Percentiles rank a stretch among this genome's conserved stretches.
Conservation (phyloP, 345 rosid species). For the Jatropha curcas region DNA sequence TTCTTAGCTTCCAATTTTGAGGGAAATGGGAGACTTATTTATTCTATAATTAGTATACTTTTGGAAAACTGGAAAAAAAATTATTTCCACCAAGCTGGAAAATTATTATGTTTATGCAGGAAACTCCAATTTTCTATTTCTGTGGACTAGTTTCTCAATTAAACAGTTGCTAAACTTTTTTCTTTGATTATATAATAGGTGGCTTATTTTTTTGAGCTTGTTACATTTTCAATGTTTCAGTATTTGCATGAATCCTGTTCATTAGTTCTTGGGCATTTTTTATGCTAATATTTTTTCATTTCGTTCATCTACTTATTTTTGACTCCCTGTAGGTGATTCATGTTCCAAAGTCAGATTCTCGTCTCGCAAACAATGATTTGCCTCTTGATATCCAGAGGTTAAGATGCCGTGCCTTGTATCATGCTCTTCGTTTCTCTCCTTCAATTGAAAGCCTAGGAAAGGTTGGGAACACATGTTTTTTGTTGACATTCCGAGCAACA, state of each 20-base stretch:
- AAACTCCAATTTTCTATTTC: background rate
- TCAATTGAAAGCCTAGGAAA: slow-evolving; percentile 77
- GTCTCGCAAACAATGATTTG: slow-evolving; percentile 85
- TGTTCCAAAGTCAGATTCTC: slow-evolving; percentile 91
- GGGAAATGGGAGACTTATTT: background rate
- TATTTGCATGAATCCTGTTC: background rate
- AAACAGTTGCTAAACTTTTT: background rate
- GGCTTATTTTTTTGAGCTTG: background rate
- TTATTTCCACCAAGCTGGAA: background rate
- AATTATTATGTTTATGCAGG: background rate
- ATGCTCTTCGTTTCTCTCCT: slow-evolving; percentile 73
- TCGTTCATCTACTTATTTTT: slow-evolving; percentile 8
- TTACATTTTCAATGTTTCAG: background rate
- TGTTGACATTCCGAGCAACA: background rate
- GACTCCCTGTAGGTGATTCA: slow-evolving; percentile 79
- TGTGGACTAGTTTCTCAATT: background rate
- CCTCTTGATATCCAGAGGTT: slow-evolving; percentile 82
- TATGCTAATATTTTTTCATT: background rate
- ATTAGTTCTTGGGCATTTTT: background rate
- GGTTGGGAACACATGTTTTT: slow-evolving; percentile 45
- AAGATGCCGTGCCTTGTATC: slow-evolving; percentile 89
- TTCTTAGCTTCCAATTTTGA: no score
- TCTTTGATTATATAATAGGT: background rate
- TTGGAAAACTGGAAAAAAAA: background rate
- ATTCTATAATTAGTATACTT: background rate